Percentiles rank a stretch among this genome's conserved stretches.
phyloP scores from a whole-genome alignment of 768 basidiomycete species.

The Mycena crocata region DNA sequence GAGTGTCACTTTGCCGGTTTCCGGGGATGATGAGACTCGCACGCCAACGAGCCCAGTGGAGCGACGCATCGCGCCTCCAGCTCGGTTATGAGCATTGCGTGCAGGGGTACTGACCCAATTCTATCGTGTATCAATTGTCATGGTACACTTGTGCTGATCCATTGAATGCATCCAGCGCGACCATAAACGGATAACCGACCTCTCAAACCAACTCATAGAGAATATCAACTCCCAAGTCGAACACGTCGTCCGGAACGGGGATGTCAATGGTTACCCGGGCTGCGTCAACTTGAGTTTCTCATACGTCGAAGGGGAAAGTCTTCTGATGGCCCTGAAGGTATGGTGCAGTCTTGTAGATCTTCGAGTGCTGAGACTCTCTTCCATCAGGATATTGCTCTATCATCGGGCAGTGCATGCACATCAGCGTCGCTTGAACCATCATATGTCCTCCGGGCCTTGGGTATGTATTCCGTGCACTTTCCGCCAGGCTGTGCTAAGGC shows the following conservation, averaged over 20 bases:
- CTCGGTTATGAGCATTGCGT: slow-evolving; percentile 72
- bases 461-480: slow-evolving; percentile 50
- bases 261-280: slow-evolving; percentile 90
- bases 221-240: slow-evolving; percentile 88
- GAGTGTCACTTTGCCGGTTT: slow-evolving; percentile 52
- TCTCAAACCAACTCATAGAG: slow-evolving; percentile 85
- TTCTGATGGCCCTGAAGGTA: slow-evolving; percentile 98
- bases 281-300: slow-evolving; percentile 96
- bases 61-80: slow-evolving; percentile 49
- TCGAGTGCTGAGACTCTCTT: slow-evolving; percentile 2
- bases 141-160: slow-evolving; percentile 25
- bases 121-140: slow-evolving; percentile 3
- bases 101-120: slow-evolving; percentile 92
- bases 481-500: not conserved
- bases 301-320: slow-evolving; percentile 96
- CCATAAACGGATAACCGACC: slow-evolving; percentile 73
- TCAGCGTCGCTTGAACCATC: slow-evolving; percentile 98
- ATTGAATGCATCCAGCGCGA: slow-evolving; percentile 69
- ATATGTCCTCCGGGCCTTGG: slow-evolving; percentile 95
- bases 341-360: slow-evolving; percentile 24
- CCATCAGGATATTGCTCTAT: slow-evolving; percentile 90
- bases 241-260: slow-evolving; percentile 94
- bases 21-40: slow-evolving; percentile 60
- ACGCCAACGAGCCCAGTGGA: slow-evolving; percentile 62
- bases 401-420: slow-evolving; percentile 98